phyloP scores from a whole-genome alignment of 2,329 filamentous ascomycete genomes.

The Microcera coccophila region DNA sequence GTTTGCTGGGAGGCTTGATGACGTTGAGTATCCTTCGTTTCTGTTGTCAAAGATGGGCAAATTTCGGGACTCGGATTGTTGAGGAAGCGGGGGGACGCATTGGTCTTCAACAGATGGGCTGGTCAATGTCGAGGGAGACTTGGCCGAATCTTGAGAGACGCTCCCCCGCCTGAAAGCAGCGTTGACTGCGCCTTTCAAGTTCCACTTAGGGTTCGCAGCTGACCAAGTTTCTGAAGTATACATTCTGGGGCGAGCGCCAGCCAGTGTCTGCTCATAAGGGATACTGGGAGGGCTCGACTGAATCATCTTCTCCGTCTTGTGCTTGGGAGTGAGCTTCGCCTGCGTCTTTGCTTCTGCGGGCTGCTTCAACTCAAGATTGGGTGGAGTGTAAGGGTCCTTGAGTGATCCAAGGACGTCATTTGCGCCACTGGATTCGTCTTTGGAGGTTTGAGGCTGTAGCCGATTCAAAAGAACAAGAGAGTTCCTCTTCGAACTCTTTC shows the following conservation, averaged over 20 bases:
- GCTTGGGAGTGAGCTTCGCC: not conserved
- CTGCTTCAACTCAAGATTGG: not conserved
- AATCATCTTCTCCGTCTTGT: conserved; percentile 9
- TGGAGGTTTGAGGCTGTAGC: conserved; percentile 8
- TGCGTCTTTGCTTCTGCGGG: not conserved
- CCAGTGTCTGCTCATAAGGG: conserved; percentile 25
- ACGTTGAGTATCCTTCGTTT: not conserved
- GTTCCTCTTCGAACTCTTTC: conserved; percentile 24
- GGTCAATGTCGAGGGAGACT: conserved; percentile 12
- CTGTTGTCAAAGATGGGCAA: not conserved
- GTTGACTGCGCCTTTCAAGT: conserved; percentile 34
- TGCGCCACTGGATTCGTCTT: conserved; percentile 13
- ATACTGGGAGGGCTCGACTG: conserved; percentile 25
- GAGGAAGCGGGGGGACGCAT: conserved; percentile 6
- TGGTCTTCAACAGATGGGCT: conserved; percentile 2
- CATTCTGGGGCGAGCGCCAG: conserved; percentile 20
- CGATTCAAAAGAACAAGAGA: conserved; percentile 15
- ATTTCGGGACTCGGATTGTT: conserved; percentile 11
- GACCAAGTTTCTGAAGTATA: conserved; percentile 16
- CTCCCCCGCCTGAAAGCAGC: conserved; percentile 28
- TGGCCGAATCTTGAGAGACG: conserved; percentile 11
- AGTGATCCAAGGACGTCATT: conserved; percentile 1
- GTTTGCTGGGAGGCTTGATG: conserved; percentile 3
- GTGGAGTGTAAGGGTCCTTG: not conserved
- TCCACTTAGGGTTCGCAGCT: conserved; percentile 26